A percentile compares a stretch with the other conserved stretches of the same genome.
phyloP scores from a whole-genome alignment of 2,329 filamentous ascomycete species.

The Neofusicoccum ribis region DNA sequence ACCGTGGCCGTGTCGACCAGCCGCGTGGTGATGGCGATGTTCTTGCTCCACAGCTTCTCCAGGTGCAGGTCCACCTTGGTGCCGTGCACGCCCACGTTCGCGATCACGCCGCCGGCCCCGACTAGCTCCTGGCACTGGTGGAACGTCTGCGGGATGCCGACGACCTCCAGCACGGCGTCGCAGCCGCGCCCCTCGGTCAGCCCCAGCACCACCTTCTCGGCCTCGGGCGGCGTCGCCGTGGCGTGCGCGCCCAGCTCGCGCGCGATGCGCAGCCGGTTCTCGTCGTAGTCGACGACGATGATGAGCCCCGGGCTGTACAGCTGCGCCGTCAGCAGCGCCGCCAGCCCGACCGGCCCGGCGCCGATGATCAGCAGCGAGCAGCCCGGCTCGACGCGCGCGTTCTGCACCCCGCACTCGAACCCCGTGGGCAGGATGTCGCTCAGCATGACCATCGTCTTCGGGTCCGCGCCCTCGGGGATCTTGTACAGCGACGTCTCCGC shows the following conservation, averaged over 20 bases:
- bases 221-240: slow-evolving; percentile 34
- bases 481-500: slow-evolving; percentile 51
- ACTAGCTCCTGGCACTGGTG: slow-evolving; percentile 56
- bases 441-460: slow-evolving; percentile 49
- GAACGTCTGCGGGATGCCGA: slow-evolving; percentile 56
- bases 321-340: slow-evolving; percentile 54
- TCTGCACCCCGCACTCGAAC: slow-evolving; percentile 56
- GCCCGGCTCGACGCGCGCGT: slow-evolving; percentile 54
- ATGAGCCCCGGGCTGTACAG: slow-evolving; percentile 56
- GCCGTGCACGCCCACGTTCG: slow-evolving; percentile 61
- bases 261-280: slow-evolving; percentile 49
- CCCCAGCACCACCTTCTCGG: slow-evolving; percentile 41
- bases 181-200: slow-evolving; percentile 55
- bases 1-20: slow-evolving; percentile 52
- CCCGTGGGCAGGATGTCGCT: slow-evolving; percentile 60
- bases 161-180: slow-evolving; percentile 60
- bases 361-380: slow-evolving; percentile 57
- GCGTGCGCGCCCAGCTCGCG: slow-evolving; percentile 51
- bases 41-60: slow-evolving; percentile 56
- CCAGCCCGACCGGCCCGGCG: slow-evolving; percentile 58
- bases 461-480: slow-evolving; percentile 45
- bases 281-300: slow-evolving; percentile 55
- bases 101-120: slow-evolving; percentile 55
- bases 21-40: slow-evolving; percentile 53
- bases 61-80: slow-evolving; percentile 54